Percentiles rank a stretch among this genome's conserved stretches.
Conservation (phyloP, 1,139 yeast genomes). For the Diutina sp. region DNA sequence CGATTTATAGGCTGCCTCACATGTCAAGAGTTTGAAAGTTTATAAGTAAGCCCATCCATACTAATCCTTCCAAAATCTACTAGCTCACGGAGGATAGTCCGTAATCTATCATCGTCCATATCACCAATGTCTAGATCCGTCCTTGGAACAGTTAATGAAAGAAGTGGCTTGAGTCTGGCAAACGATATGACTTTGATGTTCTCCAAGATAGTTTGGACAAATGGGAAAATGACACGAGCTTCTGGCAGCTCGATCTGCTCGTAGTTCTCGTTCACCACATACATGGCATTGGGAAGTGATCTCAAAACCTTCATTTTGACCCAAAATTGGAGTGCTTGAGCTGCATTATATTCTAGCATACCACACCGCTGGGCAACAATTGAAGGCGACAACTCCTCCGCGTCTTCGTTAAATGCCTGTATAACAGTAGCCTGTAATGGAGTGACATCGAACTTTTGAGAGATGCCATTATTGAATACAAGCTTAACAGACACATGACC, state of each 20-base stretch:
- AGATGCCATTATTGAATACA: conserved; percentile 25
- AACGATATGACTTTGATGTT: conserved; percentile 38
- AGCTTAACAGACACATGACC: conserved; percentile 56
- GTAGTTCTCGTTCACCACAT: conserved; percentile 10
- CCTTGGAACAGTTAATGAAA: conserved; percentile 40
- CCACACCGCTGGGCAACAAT: conserved; percentile 12
- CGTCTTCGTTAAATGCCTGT: conserved; percentile 32
- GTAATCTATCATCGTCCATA: conserved; percentile 5
- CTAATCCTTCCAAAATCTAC: conserved; percentile 9
- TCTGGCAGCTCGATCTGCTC: not conserved
- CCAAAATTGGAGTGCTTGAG: conserved; percentile 43
- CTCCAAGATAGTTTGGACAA: conserved; percentile 40
- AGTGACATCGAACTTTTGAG: conserved; percentile 32
- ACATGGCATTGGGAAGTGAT: conserved; percentile 13
- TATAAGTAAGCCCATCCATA: conserved; percentile 10
- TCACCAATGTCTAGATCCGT: conserved; percentile 14
- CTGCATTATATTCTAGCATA: conserved; percentile 26
- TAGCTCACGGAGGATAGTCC: conserved; percentile 10
- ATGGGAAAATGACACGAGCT: conserved; percentile 16
- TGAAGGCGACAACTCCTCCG: conserved; percentile 14
- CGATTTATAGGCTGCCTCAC: not conserved
- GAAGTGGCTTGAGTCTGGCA: conserved; percentile 37
- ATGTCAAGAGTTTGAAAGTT: conserved; percentile 3
- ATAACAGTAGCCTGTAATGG: conserved; percentile 65
- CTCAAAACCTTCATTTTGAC: conserved; percentile 32